These are phyloP conservation scores for Termitomyces bulborhizus DNA, from an alignment of 768 basidiomycete genomes.

Conservation along the genomic window DNA sequence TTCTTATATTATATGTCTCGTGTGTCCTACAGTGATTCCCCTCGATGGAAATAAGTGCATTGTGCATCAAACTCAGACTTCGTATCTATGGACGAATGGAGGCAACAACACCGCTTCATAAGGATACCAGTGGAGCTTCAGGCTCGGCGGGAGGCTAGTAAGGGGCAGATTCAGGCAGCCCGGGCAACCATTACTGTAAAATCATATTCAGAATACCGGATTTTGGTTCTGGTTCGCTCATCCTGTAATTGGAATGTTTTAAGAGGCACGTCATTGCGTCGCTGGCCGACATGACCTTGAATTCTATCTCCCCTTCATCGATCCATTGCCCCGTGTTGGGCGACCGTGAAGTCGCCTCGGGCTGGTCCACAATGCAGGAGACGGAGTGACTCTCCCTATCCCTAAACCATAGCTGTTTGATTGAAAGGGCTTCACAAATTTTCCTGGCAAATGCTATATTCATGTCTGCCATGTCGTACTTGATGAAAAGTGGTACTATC, in stretches of 20 bases:
- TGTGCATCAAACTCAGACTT: background rate
- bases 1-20: constrained; percentile 1
- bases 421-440: constrained; percentile 26
- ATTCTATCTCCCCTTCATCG: constrained; percentile 16
- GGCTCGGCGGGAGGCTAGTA: background rate
- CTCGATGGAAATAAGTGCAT: background rate
- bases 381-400: constrained; percentile 20
- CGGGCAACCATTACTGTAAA: background rate
- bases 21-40: no score
- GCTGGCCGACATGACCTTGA: constrained; percentile 22
- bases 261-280: constrained; percentile 11
- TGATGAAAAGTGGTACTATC: constrained; percentile 74
- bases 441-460: constrained; percentile 30
- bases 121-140: background rate
- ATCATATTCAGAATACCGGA: background rate
- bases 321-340: constrained; percentile 18
- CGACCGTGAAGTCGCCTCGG: constrained; percentile 18
- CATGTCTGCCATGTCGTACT: constrained; percentile 90
- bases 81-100: background rate
- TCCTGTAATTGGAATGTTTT: background rate
- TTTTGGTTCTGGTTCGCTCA: background rate
- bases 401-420: background rate
- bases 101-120: background rate
- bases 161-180: background rate
- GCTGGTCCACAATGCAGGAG: constrained; percentile 18